Base-by-base conservation (phyloP, 352 stramenopile species). In the Globisporangium middletonii region DNA sequence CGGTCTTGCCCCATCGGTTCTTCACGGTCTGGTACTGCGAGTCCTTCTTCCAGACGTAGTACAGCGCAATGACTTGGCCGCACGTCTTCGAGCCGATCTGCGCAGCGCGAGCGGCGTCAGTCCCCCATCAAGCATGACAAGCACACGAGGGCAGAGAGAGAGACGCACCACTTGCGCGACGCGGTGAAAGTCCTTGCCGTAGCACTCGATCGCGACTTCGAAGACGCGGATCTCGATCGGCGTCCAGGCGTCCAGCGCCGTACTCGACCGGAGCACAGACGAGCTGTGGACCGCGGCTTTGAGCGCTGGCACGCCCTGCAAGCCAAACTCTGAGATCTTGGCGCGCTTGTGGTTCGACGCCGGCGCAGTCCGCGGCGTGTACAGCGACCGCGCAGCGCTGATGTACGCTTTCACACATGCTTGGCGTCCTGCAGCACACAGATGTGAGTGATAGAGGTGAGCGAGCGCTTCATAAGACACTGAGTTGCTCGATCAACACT, bases 11-110 rank as follows among this genome's bases (percentile, higher is more conserved):
- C 77, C 77, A 89, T 19, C 82, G 75, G 45, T 85, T 88, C 59
- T 92, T 92, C 28, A 92, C 73, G 23, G 85, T 70, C 73, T 89
- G 72, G 59, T 90, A 91, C 49, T 92, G 80, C n/a, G 75, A 73
- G 65, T 91, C 80, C 41, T 88, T 90, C 67, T 95, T 95, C 85
- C 85, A 95, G 44, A 93, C 53, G 63, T 95, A 95, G 64, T 93
- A 95, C 55, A 95, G 84, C 38, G 83, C 77, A 50, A 95, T 75
- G 23, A 90, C 79, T 30, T 95, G 77, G 55, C 65, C 57, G 51
- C 74, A 89, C 15, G 77, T 74, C 55, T 95, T 95, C 44, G 62
- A 81, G 8, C 59, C 64, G 49, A 93, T 75, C 83, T 95, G 51
- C n/a, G n/a, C 9, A 18, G 5, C 18, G 5, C 15, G 18, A 19